phyloP scores from a whole-genome alignment of 169 alveolate species.

The Eimeria acervulina region DNA sequence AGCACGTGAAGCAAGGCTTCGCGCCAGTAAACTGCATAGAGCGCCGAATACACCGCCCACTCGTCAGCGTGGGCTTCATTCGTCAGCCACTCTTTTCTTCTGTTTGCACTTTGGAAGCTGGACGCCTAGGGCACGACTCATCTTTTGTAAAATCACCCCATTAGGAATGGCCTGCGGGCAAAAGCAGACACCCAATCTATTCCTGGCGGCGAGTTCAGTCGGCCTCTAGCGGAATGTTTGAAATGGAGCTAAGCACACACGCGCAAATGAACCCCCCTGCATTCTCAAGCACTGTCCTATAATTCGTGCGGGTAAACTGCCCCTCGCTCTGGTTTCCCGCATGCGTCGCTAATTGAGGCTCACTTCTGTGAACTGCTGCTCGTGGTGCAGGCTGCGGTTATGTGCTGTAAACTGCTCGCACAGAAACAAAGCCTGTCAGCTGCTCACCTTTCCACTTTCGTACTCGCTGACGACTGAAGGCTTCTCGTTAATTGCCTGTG shows the following conservation, averaged over 20 bases:
- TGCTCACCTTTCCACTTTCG: slow-evolving; percentile 85
- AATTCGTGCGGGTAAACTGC: background rate
- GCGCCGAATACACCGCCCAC: background rate
- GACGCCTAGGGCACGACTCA: slow-evolving; percentile 85
- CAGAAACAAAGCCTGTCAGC: background rate
- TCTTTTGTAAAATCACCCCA: slow-evolving; percentile 84
- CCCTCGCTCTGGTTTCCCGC: background rate
- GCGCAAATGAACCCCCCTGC: background rate
- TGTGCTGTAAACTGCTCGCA: background rate
- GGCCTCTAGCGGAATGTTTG: background rate
- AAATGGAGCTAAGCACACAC: background rate
- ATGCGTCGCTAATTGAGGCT: background rate
- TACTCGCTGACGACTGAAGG: slow-evolving; percentile 86
- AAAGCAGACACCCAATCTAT: background rate
- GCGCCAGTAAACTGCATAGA: background rate
- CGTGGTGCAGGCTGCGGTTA: background rate
- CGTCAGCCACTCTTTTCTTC: slow-evolving; percentile 65
- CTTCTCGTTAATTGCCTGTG: slow-evolving; percentile 88
- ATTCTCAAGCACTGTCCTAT: background rate
- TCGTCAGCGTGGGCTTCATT: background rate
- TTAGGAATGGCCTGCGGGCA: slow-evolving; percentile 87
- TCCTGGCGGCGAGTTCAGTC: background rate
- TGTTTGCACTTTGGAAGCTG: slow-evolving; percentile 83
- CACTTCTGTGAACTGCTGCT: background rate
- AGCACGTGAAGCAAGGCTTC: background rate